phyloP scores from a whole-genome alignment of 2,329 filamentous ascomycete genomes.

The Alternaria sp. region DNA sequence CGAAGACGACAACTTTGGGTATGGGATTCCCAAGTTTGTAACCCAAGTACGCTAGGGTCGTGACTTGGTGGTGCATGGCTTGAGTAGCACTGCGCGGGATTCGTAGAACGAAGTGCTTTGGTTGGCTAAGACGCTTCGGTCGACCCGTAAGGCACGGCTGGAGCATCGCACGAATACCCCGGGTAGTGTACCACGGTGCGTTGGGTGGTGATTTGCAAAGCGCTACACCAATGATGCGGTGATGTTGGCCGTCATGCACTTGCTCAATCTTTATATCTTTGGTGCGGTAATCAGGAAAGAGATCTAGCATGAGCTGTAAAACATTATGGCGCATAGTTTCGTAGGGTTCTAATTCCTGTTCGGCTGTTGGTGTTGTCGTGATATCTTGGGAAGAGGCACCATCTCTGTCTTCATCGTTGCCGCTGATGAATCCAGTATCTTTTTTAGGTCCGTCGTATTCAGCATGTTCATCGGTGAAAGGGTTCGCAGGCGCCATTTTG shows the following conservation, averaged over 20 bases:
- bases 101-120: neutral
- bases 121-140: neutral
- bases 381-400: no score
- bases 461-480: neutral
- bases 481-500: neutral
- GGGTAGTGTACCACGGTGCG: slow-evolving; percentile 1
- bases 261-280: neutral
- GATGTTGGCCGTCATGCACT: neutral
- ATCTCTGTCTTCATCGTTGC: neutral
- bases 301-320: slow-evolving; percentile 2
- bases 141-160: neutral
- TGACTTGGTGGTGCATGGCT: neutral
- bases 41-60: neutral
- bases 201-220: neutral
- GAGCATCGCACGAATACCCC: neutral
- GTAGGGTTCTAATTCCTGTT: neutral
- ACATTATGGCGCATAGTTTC: neutral
- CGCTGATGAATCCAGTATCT: neutral
- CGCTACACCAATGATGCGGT: neutral
- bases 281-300: slow-evolving; percentile 1
- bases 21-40: slow-evolving; percentile 8
- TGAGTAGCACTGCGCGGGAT: neutral
- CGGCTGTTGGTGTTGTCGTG: neutral
- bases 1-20: slow-evolving; percentile 17
- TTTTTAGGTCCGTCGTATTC: neutral